Evolutionary conservation across 805 yeast species (phyloP).

Genomic region (Millerozyma miso): DNA sequence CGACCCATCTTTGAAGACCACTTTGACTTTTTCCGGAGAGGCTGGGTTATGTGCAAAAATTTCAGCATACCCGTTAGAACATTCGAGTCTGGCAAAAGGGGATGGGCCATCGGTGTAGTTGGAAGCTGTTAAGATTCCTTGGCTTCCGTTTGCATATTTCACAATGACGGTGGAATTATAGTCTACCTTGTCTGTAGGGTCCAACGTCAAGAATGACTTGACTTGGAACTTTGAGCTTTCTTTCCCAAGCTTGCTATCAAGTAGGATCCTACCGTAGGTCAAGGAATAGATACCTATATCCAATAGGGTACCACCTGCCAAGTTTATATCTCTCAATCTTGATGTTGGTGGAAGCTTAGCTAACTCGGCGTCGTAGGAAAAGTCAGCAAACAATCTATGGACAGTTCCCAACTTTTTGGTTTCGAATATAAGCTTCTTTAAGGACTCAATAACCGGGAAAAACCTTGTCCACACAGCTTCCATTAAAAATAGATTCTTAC

Average conservation of each 20-base stretch:
- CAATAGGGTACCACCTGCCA: slow-evolving; percentile 55
- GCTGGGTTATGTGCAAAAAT: slow-evolving; percentile 32
- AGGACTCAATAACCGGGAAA: slow-evolving; percentile 41
- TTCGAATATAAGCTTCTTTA: slow-evolving; percentile 33
- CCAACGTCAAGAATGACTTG: slow-evolving; percentile 32
- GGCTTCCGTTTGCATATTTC: slow-evolving; percentile 37
- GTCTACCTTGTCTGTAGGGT: slow-evolving; percentile 38
- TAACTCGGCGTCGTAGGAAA: slow-evolving; percentile 33
- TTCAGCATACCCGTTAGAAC: slow-evolving; percentile 28
- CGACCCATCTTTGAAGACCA: slow-evolving; percentile 26
- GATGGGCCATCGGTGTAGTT: slow-evolving; percentile 22
- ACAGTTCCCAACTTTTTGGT: slow-evolving; percentile 45
- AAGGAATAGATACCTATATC: slow-evolving; percentile 53
- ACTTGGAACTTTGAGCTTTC: slow-evolving; percentile 21
- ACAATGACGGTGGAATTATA: slow-evolving; percentile 34
- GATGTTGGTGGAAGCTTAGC: slow-evolving; percentile 24
- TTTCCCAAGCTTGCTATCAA: slow-evolving; percentile 30
- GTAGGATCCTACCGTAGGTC: slow-evolving; percentile 41
- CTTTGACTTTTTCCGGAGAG: slow-evolving; percentile 25
- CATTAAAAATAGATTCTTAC: slow-evolving; percentile 45
- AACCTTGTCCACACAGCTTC: slow-evolving; percentile 60
- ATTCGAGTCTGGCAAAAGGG: slow-evolving; percentile 32
- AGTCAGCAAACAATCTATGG: slow-evolving; percentile 40
- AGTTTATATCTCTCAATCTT: slow-evolving; percentile 39
- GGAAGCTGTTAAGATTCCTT: slow-evolving; percentile 34